Base-by-base conservation (phyloP, 768 basidiomycete species). In the Auricularia sp. region DNA sequence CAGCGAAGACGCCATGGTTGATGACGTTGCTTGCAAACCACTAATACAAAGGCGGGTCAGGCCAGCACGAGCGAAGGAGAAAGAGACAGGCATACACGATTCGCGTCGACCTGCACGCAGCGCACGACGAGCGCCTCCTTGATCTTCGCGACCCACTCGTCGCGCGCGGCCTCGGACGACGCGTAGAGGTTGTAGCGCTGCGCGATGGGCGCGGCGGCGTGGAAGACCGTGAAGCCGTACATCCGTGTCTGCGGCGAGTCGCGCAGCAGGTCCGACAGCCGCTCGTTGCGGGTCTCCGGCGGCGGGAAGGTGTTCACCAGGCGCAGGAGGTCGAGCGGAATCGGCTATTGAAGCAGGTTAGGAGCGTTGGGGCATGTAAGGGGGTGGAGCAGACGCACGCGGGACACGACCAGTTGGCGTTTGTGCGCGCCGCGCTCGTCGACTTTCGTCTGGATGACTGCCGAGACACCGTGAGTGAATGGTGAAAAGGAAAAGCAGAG, bases 221-320 rank as follows among this genome's bases (percentile, higher is more conserved):
- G 90, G 72, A 84, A 88, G 67, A 93, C 75, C 0, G 85, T 88
- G 72, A 93, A 88, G 1, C 91, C 91, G 71, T 84, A 93, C 70
- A 91, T 74, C 12, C 83, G 73, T 16, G 42, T 36, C 23, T 51
- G 36, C 29, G 21, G 47, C 10, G 21, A 35, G 29, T 59, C 56
- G 56, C 56, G 56, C 4, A 59, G 21, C 3, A 29, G 3, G 33
- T 82, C 78, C 64, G 78, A 77, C 47, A 81, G 78, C 54, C 80
- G 81, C 66, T 87, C 88, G 70, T 82, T 86, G 39, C 89, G 83
- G 60, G 74, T 77, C 67, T 91, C 91, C 3, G 84, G 76, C 5
- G 82, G 77, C 1, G 71, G 78, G 21, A 80, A 77, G 71, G 93
- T 93, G 16, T 80, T 75, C 35, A 82, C 90, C 7, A 92, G 78